A percentile compares a stretch with the other conserved stretches of the same genome.
These are phyloP conservation scores for Sergeia podlipaevii DNA, from an alignment of 208 protist genomes.

Conservation along the genomic window DNA sequence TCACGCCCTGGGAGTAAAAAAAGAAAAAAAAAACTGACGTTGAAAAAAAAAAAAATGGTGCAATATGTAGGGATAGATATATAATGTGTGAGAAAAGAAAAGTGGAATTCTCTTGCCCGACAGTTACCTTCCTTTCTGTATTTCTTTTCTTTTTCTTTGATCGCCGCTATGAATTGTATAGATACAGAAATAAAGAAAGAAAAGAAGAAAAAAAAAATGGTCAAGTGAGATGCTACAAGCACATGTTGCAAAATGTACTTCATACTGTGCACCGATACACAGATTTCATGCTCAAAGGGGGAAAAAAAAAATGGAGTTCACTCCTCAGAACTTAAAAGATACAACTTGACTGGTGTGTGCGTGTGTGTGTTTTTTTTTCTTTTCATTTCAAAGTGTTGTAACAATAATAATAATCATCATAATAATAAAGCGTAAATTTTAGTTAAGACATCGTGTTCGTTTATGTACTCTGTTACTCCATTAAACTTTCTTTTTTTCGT, in stretches of 20 bases:
- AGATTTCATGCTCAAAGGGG: too few relatives aligned
- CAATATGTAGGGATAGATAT: not conserved
- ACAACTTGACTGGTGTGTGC: not conserved
- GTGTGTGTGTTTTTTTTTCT: not conserved
- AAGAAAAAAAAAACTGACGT: not conserved
- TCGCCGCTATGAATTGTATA: not conserved
- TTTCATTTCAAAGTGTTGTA: not conserved
- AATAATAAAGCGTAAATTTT: not conserved
- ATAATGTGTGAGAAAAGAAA: slow-evolving; percentile 9
- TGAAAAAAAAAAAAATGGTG: slow-evolving; percentile 20
- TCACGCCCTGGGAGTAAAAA: slow-evolving; percentile 8
- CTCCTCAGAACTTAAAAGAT: too few relatives aligned
- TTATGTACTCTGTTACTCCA: not conserved
- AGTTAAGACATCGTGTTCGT: not conserved
- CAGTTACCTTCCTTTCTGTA: not conserved
- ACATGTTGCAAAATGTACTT: too few relatives aligned
- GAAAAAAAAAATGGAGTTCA: too few relatives aligned
- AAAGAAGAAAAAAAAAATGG: slow-evolving; percentile 1
- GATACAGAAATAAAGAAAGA: slow-evolving; percentile 9
- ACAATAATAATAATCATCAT: not conserved
- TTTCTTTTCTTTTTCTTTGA: slow-evolving; percentile 12
- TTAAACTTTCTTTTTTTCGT: too few relatives aligned
- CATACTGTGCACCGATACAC: too few relatives aligned
- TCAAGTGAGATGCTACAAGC: too few relatives aligned
- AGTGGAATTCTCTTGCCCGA: not conserved